Evolutionary conservation across 345 rosid genomes (phyloP).

Genomic region (Aquilaria malaccensis): DNA sequence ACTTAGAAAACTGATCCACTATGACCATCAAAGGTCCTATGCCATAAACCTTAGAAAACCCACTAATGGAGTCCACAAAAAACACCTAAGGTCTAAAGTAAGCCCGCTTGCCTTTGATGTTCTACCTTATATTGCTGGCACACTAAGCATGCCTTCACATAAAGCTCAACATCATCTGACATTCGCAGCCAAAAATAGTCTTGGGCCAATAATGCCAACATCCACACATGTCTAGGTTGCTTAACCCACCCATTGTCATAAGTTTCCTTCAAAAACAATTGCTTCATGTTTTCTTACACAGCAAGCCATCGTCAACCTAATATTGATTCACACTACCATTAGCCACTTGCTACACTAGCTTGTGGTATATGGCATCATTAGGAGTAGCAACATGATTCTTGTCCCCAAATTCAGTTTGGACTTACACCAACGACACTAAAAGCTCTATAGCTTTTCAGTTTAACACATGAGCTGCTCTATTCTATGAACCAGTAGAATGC

Average conservation of each 20-base stretch:
- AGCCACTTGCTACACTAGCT: background rate
- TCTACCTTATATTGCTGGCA: background rate
- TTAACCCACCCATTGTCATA: background rate
- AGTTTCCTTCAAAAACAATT: background rate
- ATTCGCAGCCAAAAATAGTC: background rate
- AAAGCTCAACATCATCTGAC: background rate
- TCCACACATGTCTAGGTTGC: background rate
- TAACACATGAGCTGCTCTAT: background rate
- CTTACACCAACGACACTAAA: background rate
- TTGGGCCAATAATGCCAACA: background rate
- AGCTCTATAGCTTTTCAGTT: background rate
- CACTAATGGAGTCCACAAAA: background rate
- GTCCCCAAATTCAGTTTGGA: background rate
- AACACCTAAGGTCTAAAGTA: background rate
- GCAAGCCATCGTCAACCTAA: background rate
- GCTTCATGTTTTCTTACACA: background rate
- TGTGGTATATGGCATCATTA: no score
- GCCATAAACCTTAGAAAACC: no score
- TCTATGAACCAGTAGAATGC: background rate
- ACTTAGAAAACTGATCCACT: no score
- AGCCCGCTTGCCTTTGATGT: no score
- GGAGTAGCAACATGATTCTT: background rate
- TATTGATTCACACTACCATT: background rate
- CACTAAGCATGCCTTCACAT: background rate
- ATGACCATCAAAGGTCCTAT: background rate